phyloP scores from a whole-genome alignment of 805 yeast genomes.

The Hanseniaspora lindneri region DNA sequence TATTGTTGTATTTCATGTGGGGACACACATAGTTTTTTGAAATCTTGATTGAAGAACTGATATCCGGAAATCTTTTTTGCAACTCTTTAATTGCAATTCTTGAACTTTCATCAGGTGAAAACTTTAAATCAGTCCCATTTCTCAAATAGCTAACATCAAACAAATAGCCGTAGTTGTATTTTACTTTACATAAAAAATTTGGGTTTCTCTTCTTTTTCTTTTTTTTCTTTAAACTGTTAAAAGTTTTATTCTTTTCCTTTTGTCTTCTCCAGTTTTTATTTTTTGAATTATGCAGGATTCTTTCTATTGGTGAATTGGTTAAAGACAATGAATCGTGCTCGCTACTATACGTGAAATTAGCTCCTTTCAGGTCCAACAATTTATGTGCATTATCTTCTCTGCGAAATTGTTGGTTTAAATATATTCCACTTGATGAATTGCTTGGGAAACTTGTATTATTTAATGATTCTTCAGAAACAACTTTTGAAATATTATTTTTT shows the following conservation, averaged over 20 bases:
- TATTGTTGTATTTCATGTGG: constrained; percentile 1
- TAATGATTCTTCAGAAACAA: too few relatives aligned
- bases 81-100: constrained; percentile 1
- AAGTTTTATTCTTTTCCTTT: background rate
- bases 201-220: constrained; percentile 4
- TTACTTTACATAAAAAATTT: background rate
- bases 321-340: too few relatives aligned
- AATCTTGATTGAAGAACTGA: background rate
- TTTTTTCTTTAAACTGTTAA: background rate
- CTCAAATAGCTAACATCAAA: constrained; percentile 5
- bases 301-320: too few relatives aligned
- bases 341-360: too few relatives aligned
- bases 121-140: background rate
- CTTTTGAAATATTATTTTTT: too few relatives aligned
- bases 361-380: too few relatives aligned
- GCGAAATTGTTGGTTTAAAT: too few relatives aligned
- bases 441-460: too few relatives aligned
- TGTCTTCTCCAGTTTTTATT: background rate
- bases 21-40: constrained; percentile 13
- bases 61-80: constrained; percentile 3
- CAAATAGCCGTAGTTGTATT: constrained; percentile 6
- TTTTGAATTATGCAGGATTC: too few relatives aligned
- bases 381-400: too few relatives aligned
- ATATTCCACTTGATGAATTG: too few relatives aligned
- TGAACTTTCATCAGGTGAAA: constrained; percentile 1